These are phyloP conservation scores for Angomonas ambiguus DNA, from an alignment of 208 protist genomes.

Conservation along the genomic window DNA sequence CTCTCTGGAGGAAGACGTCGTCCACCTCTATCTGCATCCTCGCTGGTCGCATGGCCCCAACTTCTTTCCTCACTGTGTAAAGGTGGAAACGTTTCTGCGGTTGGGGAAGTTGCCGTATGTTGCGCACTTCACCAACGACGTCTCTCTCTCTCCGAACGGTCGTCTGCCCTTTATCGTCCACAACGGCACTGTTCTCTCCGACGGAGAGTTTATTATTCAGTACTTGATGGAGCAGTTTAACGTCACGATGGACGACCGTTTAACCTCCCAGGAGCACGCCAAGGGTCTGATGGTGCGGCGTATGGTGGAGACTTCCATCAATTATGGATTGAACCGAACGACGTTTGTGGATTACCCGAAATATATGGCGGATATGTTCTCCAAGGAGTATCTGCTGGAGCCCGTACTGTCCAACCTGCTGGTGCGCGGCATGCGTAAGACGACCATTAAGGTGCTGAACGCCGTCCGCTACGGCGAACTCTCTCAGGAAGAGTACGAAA, in stretches of 20 bases:
- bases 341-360: conserved; percentile 51
- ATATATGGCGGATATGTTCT: conserved; percentile 53
- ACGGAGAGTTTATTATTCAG: conserved; percentile 57
- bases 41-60: conserved; percentile 73
- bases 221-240: conserved; percentile 47
- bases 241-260: conserved; percentile 41
- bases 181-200: conserved; percentile 44
- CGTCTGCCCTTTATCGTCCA: conserved; percentile 61
- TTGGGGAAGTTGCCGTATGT: conserved; percentile 67
- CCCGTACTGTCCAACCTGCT: conserved; percentile 36
- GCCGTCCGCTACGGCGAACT: conserved; percentile 49
- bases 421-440: conserved; percentile 43
- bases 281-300: conserved; percentile 38
- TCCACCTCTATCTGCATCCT: conserved; percentile 63
- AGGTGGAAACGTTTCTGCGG: conserved; percentile 67
- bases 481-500: conserved; percentile 38
- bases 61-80: conserved; percentile 59
- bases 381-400: conserved; percentile 42
- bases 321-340: conserved; percentile 61
- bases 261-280: conserved; percentile 47
- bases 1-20: conserved; percentile 39
- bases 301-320: conserved; percentile 59
- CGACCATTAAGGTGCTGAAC: conserved; percentile 45
- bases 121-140: conserved; percentile 62
- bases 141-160: conserved; percentile 43